Evolutionary conservation across 495 filamentous ascomycete species (phyloP).

Genomic region (Hypoxylon perforatum): DNA sequence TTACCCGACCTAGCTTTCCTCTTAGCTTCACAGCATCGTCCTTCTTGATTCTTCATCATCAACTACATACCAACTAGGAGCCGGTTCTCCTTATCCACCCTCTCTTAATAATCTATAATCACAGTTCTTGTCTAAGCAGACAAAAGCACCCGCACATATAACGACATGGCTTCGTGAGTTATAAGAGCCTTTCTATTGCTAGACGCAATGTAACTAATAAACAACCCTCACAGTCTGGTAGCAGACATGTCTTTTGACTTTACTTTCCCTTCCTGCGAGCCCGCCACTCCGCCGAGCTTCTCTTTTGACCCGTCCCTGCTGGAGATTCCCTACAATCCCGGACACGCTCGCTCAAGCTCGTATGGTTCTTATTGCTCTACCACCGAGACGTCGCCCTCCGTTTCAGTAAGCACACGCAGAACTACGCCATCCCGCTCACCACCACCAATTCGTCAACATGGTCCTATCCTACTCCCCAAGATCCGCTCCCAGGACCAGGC

Average conservation of each 20-base stretch:
- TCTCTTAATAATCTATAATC: conserved; percentile 53
- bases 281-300: conserved; percentile 61
- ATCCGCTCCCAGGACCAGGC: conserved; percentile 87
- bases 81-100: conserved; percentile 39
- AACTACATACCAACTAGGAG: conserved; percentile 30
- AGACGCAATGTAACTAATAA: conserved; percentile 40
- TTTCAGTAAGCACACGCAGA: conserved; percentile 70
- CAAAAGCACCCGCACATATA: conserved; percentile 44
- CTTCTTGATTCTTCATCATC: conserved; percentile 25
- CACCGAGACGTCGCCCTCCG: conserved; percentile 81
- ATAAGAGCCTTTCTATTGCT: not conserved
- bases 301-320: conserved; percentile 65
- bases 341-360: conserved; percentile 63
- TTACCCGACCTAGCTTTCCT: conserved; percentile 33
- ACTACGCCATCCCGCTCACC: conserved; percentile 74
- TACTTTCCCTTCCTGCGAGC: conserved; percentile 59
- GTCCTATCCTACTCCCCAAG: conserved; percentile 85
- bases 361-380: conserved; percentile 66
- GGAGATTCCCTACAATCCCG: conserved; percentile 58
- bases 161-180: conserved; percentile 65
- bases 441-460: conserved; percentile 82
- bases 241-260: conserved; percentile 65
- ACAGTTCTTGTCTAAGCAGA: conserved; percentile 48
- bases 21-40: conserved; percentile 38
- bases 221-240: conserved; percentile 53